Evolutionary conservation across 352 stramenopile species (phyloP), one percentile per base, ranked within the genome.

Genomic region (Pythium utonaiense): DNA sequence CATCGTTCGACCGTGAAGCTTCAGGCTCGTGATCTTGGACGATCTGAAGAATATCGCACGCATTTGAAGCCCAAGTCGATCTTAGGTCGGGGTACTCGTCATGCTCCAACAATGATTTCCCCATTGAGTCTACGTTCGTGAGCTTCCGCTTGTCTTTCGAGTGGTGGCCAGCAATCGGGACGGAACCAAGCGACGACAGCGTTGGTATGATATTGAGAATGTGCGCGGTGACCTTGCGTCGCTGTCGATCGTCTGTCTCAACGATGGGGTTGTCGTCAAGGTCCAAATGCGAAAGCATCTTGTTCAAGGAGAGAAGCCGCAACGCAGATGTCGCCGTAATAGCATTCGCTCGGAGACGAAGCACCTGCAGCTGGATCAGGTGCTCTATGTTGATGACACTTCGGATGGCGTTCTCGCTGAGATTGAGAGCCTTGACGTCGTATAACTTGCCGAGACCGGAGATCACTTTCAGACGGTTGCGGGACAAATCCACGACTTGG

Each of bases 381-480:
- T 89, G 84, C 49, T 92, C 84, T 22, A 92, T 68, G 58, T 94
- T 94, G 49, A 80, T 91, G 55, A 89, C 76, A 1, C 36, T 71
- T 22, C 76, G 75, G 31, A 93, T 75, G 4, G 50, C 22, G 40
- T 93, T 93, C 56, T 80, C 52, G 21, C 69, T 73, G 14, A 88
- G 56, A 50, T 78, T 82, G 31, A 93, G 67, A 3, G 83, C 83
- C 19, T 75, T 77, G 0, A 93, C 57, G 31, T 89, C 74, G 30
- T 84, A 82, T 1, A 74, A 63, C 27, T 85, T 82, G 1, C 69
- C 58, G 3, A 91, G 59, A 1, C 83, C 83, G 17, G 68, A 64
- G 31, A 93, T 87, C 4, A 40, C 60, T 53, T 73, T 80, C 17
- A 94, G 49, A 17, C 72, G 68, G 28, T 94, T 94, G 17, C 78